Evolutionary conservation across 371 early-diverging fungal species (phyloP), one percentile per base, ranked within the genome.

Genomic region (Nematocida sp.): DNA sequence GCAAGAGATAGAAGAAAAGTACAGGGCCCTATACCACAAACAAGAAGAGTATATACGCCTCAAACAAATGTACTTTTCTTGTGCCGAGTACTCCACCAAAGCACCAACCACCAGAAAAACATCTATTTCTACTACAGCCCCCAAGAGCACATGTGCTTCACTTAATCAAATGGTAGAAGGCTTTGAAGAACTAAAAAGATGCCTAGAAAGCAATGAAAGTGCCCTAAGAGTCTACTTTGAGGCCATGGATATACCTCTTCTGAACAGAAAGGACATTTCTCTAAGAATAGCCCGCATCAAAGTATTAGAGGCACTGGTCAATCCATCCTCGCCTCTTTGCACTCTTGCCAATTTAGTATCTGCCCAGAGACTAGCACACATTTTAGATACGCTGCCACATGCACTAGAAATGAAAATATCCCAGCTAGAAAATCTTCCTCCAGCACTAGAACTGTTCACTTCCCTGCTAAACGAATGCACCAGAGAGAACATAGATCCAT

Each of bases 201-300:
- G 37, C n/a, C 23, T 70, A 21, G 49, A 46, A 37, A 48, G 23
- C 19, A 47, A 47, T n/a, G 45, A 38, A 21, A 55, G 40, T 15
- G 41, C 51, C 2, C 74, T 70, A 0, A 13, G 60, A 0, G 74
- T 61, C 46, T 70, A 70, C 74, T 70, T 70, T 35, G 58, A 57
- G 27, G 74, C 74, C 1, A 55, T 70, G 74, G 60, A 70, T 19
- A 21, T 70, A 15, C 60, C 74, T 1, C 48, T 70, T 32, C 41
- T 70, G 11, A 32, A 3, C 7, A 5, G 74, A 23, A 70, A 70
- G 35, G 53, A 70, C 7, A 47, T 49, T 3, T 70, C 60, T 41
- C 5, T 70, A 19, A 23, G 46, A 52, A 46, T 70, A 41, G 74
- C 74, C 21, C 58, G 41, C 21, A 40, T 70, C 13, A 48, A 49